Evolutionary conservation across 1,284 basidiomycete species (phyloP).

Genomic region (Rhodotorula glutinis): DNA sequence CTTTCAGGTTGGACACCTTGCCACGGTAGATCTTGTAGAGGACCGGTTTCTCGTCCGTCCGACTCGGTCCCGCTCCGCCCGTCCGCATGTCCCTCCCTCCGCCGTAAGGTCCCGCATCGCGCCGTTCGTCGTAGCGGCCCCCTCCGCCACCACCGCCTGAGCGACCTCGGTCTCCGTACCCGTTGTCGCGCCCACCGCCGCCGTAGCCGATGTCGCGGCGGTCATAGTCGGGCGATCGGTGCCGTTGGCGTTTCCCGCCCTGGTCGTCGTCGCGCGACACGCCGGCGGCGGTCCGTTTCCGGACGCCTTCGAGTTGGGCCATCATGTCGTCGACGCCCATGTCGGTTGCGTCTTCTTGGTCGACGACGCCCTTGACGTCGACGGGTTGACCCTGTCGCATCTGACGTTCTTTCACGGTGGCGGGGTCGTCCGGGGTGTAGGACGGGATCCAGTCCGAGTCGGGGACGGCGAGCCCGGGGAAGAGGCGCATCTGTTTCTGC

Average conservation of each 20-base stretch:
- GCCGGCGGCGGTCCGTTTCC: slow-evolving; percentile 48
- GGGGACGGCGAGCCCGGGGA: slow-evolving; percentile 84
- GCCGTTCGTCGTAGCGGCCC: no score
- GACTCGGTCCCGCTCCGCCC: slow-evolving; percentile 31
- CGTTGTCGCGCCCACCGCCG: slow-evolving; percentile 44
- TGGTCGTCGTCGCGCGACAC: slow-evolving; percentile 31
- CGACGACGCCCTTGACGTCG: slow-evolving; percentile 51
- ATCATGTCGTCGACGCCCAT: slow-evolving; percentile 37
- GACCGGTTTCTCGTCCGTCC: slow-evolving; percentile 74
- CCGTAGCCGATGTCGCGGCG: slow-evolving; percentile 34
- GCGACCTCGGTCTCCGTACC: slow-evolving; percentile 45
- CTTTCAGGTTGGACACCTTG: slow-evolving; percentile 78
- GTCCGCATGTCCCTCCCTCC: slow-evolving; percentile 10
- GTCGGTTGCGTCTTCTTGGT: slow-evolving; percentile 40
- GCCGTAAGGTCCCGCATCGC: slow-evolving; percentile 18
- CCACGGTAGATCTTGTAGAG: slow-evolving; percentile 95
- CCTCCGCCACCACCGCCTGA: slow-evolving; percentile 35
- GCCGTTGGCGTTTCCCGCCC: slow-evolving; percentile 23
- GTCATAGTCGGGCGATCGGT: slow-evolving; percentile 34
- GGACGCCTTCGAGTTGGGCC: slow-evolving; percentile 57
- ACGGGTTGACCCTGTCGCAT: slow-evolving; percentile 17
- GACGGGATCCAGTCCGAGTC: slow-evolving; percentile 60
- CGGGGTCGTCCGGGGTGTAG: slow-evolving; percentile 32
- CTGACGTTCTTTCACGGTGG: slow-evolving; percentile 16
- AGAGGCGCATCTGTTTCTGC: slow-evolving; percentile 76